Evolutionary conservation across 2,329 filamentous ascomycete species (phyloP).

Genomic region (Leptoxyphium fumago): DNA sequence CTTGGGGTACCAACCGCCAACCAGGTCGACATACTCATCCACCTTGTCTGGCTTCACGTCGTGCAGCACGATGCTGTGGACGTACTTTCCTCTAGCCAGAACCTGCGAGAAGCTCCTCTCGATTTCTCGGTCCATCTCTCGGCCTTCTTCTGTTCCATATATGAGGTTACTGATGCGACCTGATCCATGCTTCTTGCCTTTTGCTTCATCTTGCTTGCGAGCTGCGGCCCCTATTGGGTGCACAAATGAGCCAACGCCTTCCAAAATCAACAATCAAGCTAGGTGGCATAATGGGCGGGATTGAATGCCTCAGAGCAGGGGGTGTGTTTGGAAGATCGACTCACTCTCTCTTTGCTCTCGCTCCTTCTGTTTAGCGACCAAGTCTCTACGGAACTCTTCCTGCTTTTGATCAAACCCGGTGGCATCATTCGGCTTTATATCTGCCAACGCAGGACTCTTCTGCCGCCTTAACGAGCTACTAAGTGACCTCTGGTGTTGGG

Average conservation of each 20-base stretch:
- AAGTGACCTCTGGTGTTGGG: neutral
- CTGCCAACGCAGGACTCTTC: constrained; percentile 61
- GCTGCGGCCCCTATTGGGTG: constrained; percentile 38
- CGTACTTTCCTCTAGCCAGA: constrained; percentile 89
- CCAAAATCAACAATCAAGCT: constrained; percentile 15
- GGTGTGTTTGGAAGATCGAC: constrained; percentile 31
- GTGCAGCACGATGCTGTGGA: constrained; percentile 95
- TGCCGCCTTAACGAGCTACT: constrained; percentile 1
- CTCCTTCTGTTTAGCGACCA: constrained; percentile 59
- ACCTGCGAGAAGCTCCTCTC: constrained; percentile 93
- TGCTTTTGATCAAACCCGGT: constrained; percentile 70
- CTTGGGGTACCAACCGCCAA: constrained; percentile 81
- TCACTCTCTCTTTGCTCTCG: constrained; percentile 76
- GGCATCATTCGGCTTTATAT: constrained; percentile 62
- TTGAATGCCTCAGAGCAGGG: constrained; percentile 11
- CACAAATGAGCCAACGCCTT: constrained; percentile 47
- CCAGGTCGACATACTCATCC: constrained; percentile 81
- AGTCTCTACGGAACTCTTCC: constrained; percentile 70
- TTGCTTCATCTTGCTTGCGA: constrained; percentile 44
- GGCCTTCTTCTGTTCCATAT: constrained; percentile 91
- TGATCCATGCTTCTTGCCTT: constrained; percentile 49
- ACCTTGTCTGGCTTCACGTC: constrained; percentile 90
- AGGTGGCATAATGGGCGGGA: constrained; percentile 8
- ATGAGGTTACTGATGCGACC: constrained; percentile 70
- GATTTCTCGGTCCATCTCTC: constrained; percentile 88